Evolutionary conservation across 78 protist species (phyloP).

Genomic region (Planoprotostelium fungivorum): DNA sequence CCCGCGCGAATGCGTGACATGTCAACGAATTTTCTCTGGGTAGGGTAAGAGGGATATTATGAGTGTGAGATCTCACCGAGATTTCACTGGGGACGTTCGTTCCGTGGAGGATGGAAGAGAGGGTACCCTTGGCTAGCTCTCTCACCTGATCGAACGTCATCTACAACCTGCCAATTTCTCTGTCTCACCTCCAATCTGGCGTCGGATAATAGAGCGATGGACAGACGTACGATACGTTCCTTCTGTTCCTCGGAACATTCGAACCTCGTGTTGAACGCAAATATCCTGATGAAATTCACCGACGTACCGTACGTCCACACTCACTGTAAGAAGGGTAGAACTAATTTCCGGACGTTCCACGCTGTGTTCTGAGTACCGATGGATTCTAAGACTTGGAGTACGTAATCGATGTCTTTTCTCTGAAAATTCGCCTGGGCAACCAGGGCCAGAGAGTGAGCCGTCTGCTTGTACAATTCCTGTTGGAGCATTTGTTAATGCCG

Average conservation of each 20-base stretch:
- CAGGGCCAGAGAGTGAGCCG: background rate
- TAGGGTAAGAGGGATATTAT: background rate
- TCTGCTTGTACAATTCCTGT: background rate
- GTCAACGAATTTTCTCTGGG: background rate
- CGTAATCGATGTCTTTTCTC: background rate
- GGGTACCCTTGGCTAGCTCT: background rate
- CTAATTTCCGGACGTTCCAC: background rate
- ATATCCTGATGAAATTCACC: background rate
- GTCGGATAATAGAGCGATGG: background rate
- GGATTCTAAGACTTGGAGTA: background rate
- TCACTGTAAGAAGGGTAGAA: background rate
- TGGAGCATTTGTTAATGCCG: background rate
- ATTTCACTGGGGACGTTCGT: background rate
- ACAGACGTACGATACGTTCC: background rate
- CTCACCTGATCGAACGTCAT: background rate
- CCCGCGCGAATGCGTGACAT: background rate
- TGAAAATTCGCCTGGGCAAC: background rate
- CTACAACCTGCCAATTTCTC: background rate
- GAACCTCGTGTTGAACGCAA: background rate
- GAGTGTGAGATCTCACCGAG: background rate
- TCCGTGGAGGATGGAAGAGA: background rate
- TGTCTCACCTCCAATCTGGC: background rate
- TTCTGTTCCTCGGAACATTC: background rate
- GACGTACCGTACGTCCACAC: background rate
- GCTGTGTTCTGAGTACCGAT: background rate